Base-by-base conservation (phyloP, 2,329 filamentous ascomycete species). In the Penicillium sp. region DNA sequence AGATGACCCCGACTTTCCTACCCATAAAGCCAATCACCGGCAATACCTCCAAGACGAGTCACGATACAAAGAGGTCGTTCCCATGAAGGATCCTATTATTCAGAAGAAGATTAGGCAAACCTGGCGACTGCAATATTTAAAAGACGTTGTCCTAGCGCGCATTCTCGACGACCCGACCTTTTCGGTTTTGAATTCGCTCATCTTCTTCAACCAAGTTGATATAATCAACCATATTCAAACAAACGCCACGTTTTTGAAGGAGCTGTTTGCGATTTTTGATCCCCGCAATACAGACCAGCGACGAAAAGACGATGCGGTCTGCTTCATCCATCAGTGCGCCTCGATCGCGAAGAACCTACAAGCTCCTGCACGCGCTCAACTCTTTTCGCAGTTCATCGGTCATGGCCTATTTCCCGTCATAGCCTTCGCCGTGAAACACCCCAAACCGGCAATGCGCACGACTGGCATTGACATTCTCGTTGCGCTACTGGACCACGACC, bases 151-250 rank as follows among this genome's bases (percentile, higher is more conserved):
- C 1, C 82, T 99, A 45, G 94, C 94, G 28, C 86, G 94, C 61
- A 97, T 99, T 61, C 81, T 99, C 60, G 94, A 99, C 74, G 94
- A 99, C 71, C 93, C 93, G 50, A 99, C 94, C 20, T 99, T 97
- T 72, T 96, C 91, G 23, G 92, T 97, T 24, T 85, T 99, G 62
- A 99, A 97, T 75, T 96, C 91, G 51, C 83, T 97, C 65, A 99
- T 99, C 64, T 99, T 97, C 78, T 99, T 96, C 81, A 94, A 97
- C 76, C 94, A 99, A 76, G 92, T 97, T 65, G 94, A 97, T 68
- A 97, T 99, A 68, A 88, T 99, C 50, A 90, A 93, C 68, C 90
- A 97, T 73, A 81, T 99, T n/a, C 92, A 97, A 72, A 81, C 81
- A 24, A 96, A 96, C 65, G 79, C 79, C 0, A 75, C 76, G 1